Base-by-base conservation (phyloP, 306 rosid species). In the Mucuna pruriens region DNA sequence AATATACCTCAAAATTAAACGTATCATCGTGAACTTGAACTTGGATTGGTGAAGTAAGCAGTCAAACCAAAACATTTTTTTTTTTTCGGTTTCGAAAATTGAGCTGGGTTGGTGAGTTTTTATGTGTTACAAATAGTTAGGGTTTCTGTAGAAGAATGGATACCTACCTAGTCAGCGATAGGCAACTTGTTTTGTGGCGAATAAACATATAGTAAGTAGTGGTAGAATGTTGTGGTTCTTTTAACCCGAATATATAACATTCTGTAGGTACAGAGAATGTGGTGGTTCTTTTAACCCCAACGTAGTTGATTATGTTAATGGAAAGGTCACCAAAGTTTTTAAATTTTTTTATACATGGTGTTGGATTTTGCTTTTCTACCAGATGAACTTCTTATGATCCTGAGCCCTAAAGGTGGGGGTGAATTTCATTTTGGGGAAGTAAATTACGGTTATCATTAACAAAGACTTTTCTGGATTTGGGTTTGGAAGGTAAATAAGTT, bases 221-320 rank as follows among this genome's bases (percentile, higher is more conserved):
- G 23, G 17, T 17, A 9, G 60, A 61, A 61, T 60, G 61, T 61
- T 26, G 52, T 34, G 73, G 39, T 69, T 83, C 78, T 82, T 57
- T 17, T 25, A 9, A 55, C 51, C 9, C 9, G n/a, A n/a, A n/a
- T n/a, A n/a, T n/a, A n/a, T n/a, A 29, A 29, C 31, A 29, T 29
- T 29, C 31, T 31, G 39, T 13, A 33, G 12, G 29, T 23, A 16
- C 17, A 44, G 45, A 54, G 45, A 73, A 73, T 31, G 4, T n/a
- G 36, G 52, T 34, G 73, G 39, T 69, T 83, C 78, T 82, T 57
- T 17, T 25, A 9, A 55, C 51, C 9, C 9, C 34, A 20, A 42
- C 39, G 15, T 45, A 15, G 4, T 23, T 57, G 38, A 54, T 80
- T 33, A 5, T 46, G 54, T 34, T 80, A 13, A 34, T 17, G 48